Conservation (phyloP, 2,329 filamentous ascomycete species). For the Boeremia lycopersici region DNA sequence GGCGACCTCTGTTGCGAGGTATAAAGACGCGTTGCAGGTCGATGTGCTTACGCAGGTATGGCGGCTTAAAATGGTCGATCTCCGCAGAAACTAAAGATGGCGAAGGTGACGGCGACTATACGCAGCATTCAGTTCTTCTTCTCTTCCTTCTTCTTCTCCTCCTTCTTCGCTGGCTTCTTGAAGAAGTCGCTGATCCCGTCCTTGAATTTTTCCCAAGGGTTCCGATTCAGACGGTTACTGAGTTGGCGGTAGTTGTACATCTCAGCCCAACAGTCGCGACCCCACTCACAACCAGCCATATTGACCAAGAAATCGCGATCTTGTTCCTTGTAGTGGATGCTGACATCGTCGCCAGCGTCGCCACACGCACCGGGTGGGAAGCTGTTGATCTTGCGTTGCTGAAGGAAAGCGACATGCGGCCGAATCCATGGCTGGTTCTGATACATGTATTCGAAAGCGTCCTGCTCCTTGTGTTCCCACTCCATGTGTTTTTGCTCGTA, state of each 20-base stretch:
- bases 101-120: not conserved
- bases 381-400: constrained; percentile 90
- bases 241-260: constrained; percentile 95
- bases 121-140: constrained; percentile 14
- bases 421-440: constrained; percentile 90
- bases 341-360: constrained; percentile 73
- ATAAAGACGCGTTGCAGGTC: not conserved
- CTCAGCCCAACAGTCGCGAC: constrained; percentile 95
- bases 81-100: not conserved
- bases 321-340: constrained; percentile 82
- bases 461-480: constrained; percentile 99
- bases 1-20: not conserved
- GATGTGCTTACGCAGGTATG: not conserved
- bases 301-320: constrained; percentile 95
- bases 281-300: constrained; percentile 98
- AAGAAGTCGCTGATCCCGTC: constrained; percentile 52
- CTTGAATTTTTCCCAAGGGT: constrained; percentile 73
- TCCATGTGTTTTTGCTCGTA: constrained; percentile 99
- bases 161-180: constrained; percentile 35
- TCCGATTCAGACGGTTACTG: constrained; percentile 87
- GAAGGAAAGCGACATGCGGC: constrained; percentile 84
- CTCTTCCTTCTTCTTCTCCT: constrained; percentile 32
- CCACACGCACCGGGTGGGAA: constrained; percentile 91
- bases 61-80: not conserved
- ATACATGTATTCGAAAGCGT: constrained; percentile 92